Conservation (phyloP, 2,329 filamentous ascomycete species). For the Alternaria gansuensis region DNA sequence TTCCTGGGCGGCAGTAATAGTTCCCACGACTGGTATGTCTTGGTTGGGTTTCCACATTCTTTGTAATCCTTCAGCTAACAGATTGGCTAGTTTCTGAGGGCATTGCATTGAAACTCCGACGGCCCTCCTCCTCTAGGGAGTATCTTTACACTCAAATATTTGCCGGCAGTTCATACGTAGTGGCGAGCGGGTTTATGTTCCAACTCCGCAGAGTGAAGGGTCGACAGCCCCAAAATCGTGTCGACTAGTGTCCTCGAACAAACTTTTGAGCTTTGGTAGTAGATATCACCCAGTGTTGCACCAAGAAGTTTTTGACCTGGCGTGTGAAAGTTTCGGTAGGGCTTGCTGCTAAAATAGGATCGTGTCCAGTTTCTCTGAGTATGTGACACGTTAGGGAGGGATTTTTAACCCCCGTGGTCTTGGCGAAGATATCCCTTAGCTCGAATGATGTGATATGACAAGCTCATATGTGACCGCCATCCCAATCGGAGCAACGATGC, state of each 20-base stretch:
- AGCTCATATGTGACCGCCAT: too few relatives aligned
- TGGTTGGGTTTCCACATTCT: constrained; percentile 39
- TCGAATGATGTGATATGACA: too few relatives aligned
- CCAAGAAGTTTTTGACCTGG: background rate
- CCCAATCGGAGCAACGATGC: too few relatives aligned
- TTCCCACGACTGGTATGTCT: constrained; percentile 39
- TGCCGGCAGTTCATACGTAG: constrained; percentile 47
- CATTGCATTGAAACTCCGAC: constrained; percentile 53
- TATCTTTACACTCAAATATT: constrained; percentile 55
- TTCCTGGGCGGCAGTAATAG: constrained; percentile 49
- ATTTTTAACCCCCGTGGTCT: too few relatives aligned
- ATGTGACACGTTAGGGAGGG: background rate
- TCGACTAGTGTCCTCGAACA: background rate
- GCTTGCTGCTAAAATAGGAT: background rate
- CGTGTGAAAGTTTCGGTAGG: background rate
- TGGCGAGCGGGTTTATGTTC: constrained; percentile 47
- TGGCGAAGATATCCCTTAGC: too few relatives aligned
- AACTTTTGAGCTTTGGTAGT: background rate
- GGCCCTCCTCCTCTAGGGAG: constrained; percentile 28
- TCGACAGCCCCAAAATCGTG: constrained; percentile 5
- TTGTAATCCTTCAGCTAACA: constrained; percentile 2
- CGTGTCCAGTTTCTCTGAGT: background rate
- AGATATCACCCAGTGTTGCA: background rate
- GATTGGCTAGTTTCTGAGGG: constrained; percentile 44
- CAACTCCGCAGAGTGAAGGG: constrained; percentile 23